Evolutionary conservation across 2,329 filamentous ascomycete genomes (phyloP).

Genomic region (Akanthomyces muscarius): DNA sequence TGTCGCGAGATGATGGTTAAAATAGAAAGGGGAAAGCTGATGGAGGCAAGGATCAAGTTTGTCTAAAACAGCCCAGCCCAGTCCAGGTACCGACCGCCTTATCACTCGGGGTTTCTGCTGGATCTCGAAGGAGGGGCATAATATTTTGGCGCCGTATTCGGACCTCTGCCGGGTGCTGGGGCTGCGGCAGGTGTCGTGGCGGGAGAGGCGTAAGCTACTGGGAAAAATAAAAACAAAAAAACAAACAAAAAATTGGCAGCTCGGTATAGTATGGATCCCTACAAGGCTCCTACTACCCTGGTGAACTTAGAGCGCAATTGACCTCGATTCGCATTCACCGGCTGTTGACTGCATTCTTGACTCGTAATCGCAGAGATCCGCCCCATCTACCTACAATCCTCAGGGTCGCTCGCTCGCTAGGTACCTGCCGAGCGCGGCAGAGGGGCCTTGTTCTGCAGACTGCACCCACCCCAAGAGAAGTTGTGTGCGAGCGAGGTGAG

Average conservation of each 20-base stretch:
- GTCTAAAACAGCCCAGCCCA: conserved; percentile 3
- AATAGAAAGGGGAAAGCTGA: conserved; percentile 1
- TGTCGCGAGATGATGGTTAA: conserved; percentile 14
- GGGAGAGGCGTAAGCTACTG: not conserved
- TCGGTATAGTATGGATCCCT: not conserved
- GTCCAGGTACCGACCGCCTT: conserved; percentile 14
- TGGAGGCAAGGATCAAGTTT: not conserved
- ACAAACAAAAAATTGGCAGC: not conserved
- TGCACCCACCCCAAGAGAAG: no score
- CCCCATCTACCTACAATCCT: no score
- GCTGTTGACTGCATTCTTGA: not conserved
- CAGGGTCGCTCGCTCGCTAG: no score
- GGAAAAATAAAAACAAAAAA: not conserved
- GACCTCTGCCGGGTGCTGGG: conserved; percentile 7
- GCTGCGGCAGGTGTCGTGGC: not conserved
- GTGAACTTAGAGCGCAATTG: not conserved
- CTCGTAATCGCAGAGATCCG: not conserved
- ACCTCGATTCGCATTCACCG: not conserved
- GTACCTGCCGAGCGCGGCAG: no score
- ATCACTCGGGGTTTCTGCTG: conserved; percentile 5
- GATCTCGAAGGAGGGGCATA: conserved; percentile 12
- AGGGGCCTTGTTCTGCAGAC: no score
- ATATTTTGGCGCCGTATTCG: conserved; percentile 17
- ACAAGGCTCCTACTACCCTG: not conserved
- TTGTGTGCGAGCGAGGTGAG: no score